These are phyloP conservation scores for Cladophialophora carrionii DNA, from an alignment of 2,329 filamentous ascomycete species.

Conservation along the genomic window DNA sequence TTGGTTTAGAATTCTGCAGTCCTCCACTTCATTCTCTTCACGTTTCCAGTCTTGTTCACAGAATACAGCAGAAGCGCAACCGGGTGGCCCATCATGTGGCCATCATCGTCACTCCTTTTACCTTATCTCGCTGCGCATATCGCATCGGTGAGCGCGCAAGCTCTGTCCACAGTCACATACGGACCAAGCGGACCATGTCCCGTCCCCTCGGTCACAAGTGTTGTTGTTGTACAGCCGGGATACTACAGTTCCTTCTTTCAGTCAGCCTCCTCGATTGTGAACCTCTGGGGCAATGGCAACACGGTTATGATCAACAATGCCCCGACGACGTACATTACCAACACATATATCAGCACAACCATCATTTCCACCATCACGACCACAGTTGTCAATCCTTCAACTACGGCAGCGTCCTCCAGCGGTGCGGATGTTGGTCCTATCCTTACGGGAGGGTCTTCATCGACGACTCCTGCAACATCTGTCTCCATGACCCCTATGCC, in stretches of 20 bases:
- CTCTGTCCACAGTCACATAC: conserved; percentile 27
- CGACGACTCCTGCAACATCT: not conserved
- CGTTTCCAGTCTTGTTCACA: conserved; percentile 14
- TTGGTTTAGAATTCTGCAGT: conserved; percentile 35
- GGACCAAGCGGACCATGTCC: conserved; percentile 31
- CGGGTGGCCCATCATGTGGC: conserved; percentile 31
- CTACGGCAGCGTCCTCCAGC: conserved; percentile 15
- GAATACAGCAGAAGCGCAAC: conserved; percentile 13
- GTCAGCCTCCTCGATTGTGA: conserved; percentile 34
- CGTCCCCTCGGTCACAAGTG: conserved; percentile 26
- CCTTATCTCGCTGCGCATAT: conserved; percentile 26
- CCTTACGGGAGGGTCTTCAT: conserved; percentile 7
- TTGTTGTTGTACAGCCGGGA: conserved; percentile 30
- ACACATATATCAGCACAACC: conserved; percentile 35
- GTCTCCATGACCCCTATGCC: not conserved
- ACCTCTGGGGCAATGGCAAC: conserved; percentile 33
- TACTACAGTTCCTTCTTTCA: conserved; percentile 36
- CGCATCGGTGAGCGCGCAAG: conserved; percentile 28
- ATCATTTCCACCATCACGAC: conserved; percentile 26
- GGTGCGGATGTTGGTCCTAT: conserved; percentile 10
- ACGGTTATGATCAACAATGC: conserved; percentile 35
- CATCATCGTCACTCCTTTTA: conserved; percentile 29
- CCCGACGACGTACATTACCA: conserved; percentile 33
- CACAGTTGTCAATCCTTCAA: conserved; percentile 10
- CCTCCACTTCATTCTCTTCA: conserved; percentile 19